Percentiles rank a stretch among this genome's conserved stretches.
Conservation (phyloP, 371 early-diverging fungal genomes). For the Mortierella sp. region DNA sequence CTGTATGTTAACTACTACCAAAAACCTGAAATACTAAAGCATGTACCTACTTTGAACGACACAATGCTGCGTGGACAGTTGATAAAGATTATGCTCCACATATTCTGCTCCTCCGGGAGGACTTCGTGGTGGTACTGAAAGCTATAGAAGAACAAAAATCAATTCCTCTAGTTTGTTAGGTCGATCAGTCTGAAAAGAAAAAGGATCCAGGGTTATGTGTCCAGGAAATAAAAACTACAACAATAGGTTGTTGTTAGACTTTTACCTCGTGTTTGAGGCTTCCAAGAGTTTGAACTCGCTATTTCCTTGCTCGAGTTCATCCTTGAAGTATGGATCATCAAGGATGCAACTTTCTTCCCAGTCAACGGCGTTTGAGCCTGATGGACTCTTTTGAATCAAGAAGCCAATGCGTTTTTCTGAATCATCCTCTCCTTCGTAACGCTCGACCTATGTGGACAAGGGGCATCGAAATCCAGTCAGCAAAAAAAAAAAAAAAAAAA, state of each 20-base stretch:
- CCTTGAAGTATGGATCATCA: conserved; percentile 31
- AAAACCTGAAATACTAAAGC: too few relatives aligned
- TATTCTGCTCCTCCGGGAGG: conserved; percentile 55
- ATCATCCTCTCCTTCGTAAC: conserved; percentile 18
- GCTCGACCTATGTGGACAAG: conserved; percentile 15
- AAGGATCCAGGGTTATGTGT: neutral
- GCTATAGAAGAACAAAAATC: conserved; percentile 20
- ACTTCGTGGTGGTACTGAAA: conserved; percentile 53
- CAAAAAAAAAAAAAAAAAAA: neutral
- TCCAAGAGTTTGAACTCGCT: conserved; percentile 32
- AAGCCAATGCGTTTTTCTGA: conserved; percentile 43
- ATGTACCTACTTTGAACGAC: conserved; percentile 58
- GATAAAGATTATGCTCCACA: conserved; percentile 62
- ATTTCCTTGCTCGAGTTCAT: conserved; percentile 24
- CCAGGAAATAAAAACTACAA: too few relatives aligned
- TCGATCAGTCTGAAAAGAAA: neutral
- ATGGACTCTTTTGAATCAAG: conserved; percentile 29
- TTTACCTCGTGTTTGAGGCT: conserved; percentile 24
- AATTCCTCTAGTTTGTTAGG: neutral
- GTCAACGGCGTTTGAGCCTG: conserved; percentile 27
- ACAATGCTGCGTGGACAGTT: conserved; percentile 58
- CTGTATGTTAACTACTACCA: too few relatives aligned
- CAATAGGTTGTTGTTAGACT: too few relatives aligned
- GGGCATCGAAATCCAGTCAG: neutral
- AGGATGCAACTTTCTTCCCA: conserved; percentile 44